Evolutionary conservation across 768 basidiomycete genomes (phyloP).

Genomic region (Leucosporidium yakuticum): DNA sequence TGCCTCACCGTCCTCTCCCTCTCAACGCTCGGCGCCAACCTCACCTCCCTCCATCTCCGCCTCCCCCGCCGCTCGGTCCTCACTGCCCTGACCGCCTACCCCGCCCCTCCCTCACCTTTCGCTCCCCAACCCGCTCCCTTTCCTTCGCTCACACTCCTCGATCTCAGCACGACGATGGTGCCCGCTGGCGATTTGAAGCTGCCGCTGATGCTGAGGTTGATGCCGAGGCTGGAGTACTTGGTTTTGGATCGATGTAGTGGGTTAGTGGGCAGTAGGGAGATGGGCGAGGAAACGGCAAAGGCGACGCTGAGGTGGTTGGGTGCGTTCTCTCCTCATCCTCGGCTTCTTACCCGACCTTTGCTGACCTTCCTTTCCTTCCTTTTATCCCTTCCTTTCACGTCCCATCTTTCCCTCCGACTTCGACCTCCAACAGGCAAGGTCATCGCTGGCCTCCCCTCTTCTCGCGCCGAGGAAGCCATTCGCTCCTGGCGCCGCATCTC

Average conservation of each 20-base stretch:
- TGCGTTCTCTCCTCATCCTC: background rate
- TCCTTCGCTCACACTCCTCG: conserved; percentile 58
- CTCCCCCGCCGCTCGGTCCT: conserved; percentile 63
- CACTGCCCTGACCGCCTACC: conserved; percentile 45
- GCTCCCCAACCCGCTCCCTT: conserved; percentile 41
- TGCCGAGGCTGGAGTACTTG: conserved; percentile 56
- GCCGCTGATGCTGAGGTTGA: conserved; percentile 53
- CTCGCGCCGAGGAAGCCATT: conserved; percentile 22
- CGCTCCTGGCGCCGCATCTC: conserved; percentile 19
- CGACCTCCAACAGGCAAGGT: no score
- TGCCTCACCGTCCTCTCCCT: conserved; percentile 50
- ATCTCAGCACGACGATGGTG: conserved; percentile 62
- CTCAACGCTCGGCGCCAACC: conserved; percentile 48
- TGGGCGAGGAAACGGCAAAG: conserved; percentile 19
- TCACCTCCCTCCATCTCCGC: conserved; percentile 60
- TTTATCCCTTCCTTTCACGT: background rate
- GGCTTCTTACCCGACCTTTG: no score
- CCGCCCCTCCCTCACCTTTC: background rate
- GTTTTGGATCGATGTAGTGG: conserved; percentile 61
- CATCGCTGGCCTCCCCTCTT: conserved; percentile 3
- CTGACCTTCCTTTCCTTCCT: background rate
- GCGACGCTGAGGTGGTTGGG: conserved; percentile 28
- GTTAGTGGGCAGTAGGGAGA: conserved; percentile 51
- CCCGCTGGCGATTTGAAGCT: conserved; percentile 50
- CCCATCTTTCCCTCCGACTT: background rate